Conservation (phyloP, 768 basidiomycete genomes). For the Tulasnella sp. region DNA sequence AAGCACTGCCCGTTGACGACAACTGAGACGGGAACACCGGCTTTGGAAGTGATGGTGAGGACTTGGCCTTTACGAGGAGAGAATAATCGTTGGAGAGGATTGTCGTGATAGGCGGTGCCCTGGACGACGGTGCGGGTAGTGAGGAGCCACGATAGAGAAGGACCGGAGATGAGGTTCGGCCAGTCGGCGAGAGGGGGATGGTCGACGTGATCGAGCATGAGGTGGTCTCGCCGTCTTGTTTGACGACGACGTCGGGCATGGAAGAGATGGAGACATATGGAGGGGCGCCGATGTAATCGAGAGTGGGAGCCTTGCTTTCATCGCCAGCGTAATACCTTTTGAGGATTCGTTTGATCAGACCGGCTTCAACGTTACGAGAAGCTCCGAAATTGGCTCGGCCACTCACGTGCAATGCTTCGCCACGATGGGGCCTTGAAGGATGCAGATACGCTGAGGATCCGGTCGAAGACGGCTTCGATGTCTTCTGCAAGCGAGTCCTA, state of each 20-base stretch:
- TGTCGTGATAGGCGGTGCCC: constrained; percentile 75
- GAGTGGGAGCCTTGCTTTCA: constrained; percentile 57
- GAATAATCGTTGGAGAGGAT: constrained; percentile 76
- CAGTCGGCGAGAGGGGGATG: constrained; percentile 58
- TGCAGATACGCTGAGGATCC: constrained; percentile 95
- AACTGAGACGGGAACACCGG: constrained; percentile 47
- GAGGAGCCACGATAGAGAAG: constrained; percentile 77
- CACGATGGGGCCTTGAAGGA: constrained; percentile 94
- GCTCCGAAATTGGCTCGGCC: constrained; percentile 88
- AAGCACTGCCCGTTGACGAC: constrained; percentile 67
- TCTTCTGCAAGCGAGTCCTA: constrained; percentile 57
- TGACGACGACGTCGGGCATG: constrained; percentile 38
- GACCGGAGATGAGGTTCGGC: constrained; percentile 77
- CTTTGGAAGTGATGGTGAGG: constrained; percentile 49
- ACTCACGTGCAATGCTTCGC: constrained; percentile 78
- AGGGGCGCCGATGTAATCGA: constrained; percentile 73
- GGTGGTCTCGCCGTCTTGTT: constrained; percentile 41
- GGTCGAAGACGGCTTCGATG: constrained; percentile 97
- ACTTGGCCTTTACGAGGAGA: constrained; percentile 78
- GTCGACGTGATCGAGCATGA: constrained; percentile 36
- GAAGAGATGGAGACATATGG: constrained; percentile 26
- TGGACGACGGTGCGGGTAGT: constrained; percentile 78
- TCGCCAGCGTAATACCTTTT: constrained; percentile 73
- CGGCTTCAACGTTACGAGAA: constrained; percentile 81
- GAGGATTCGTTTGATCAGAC: constrained; percentile 70